Percentiles rank a stretch among this genome's conserved stretches.
These are phyloP conservation scores for Leccinum subtestaceum DNA, from an alignment of 768 basidiomycete genomes.

Conservation along the genomic window DNA sequence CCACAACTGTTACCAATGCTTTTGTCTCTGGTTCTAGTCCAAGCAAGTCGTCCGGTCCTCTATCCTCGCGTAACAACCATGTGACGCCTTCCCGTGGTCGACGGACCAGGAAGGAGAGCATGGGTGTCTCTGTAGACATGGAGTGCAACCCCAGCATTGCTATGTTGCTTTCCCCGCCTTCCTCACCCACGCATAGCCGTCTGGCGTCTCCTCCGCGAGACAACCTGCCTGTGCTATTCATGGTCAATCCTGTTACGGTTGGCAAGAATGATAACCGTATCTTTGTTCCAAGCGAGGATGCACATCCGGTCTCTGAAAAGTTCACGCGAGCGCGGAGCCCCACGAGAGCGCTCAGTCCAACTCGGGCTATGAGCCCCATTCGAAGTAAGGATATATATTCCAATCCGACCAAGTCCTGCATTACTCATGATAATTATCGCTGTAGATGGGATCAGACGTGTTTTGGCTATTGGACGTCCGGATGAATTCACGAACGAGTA, in stretches of 20 bases:
- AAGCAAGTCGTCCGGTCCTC: neutral
- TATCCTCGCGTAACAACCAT: neutral
- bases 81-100: constrained; percentile 19
- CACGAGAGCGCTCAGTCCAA: constrained; percentile 31
- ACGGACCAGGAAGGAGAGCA: constrained; percentile 12
- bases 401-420: neutral
- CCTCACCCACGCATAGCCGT: constrained; percentile 12
- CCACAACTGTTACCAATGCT: constrained; percentile 12
- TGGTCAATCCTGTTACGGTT: neutral
- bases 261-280: neutral
- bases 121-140: neutral
- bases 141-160: constrained; percentile 15
- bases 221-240: constrained; percentile 3
- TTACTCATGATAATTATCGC: constrained; percentile 6
- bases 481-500: constrained; percentile 12
- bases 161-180: constrained; percentile 27
- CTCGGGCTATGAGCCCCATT: constrained; percentile 29
- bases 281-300: constrained; percentile 1
- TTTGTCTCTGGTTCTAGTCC: constrained; percentile 5
- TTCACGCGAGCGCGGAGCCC: constrained; percentile 13
- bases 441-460: constrained; percentile 29
- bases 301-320: neutral
- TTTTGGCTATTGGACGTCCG: constrained; percentile 22
- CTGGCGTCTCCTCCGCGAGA: constrained; percentile 3
- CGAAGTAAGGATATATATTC: constrained; percentile 12